These are phyloP conservation scores for Aspergillus hancockii DNA, from an alignment of 495 filamentous ascomycete genomes.

Conservation along the genomic window DNA sequence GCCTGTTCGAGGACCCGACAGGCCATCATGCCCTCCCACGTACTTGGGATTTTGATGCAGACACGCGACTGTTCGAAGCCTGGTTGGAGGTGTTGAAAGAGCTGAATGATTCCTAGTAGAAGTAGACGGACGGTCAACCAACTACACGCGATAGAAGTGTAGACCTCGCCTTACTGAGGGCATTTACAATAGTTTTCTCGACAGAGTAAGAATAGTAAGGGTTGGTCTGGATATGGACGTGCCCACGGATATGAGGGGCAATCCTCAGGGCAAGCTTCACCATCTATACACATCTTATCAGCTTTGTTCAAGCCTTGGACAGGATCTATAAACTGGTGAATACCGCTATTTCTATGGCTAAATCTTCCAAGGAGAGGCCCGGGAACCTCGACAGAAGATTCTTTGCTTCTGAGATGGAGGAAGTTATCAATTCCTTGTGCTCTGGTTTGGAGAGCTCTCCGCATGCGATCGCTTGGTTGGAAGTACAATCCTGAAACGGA, in stretches of 20 bases:
- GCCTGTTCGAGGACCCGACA: constrained; percentile 55
- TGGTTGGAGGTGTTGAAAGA: constrained; percentile 51
- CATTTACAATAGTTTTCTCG: constrained; percentile 55
- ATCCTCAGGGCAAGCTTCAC: constrained; percentile 55
- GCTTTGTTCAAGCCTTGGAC: background rate
- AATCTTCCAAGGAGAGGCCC: constrained; percentile 43
- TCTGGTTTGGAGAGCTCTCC: constrained; percentile 56
- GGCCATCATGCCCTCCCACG: constrained; percentile 65
- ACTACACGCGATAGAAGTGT: background rate
- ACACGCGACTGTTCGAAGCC: constrained; percentile 50
- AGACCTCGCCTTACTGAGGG: constrained; percentile 44
- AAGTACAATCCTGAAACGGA: constrained; percentile 66
- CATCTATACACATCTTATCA: constrained; percentile 34
- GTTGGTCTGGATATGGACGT: constrained; percentile 63
- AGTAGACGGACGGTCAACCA: background rate
- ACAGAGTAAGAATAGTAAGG: constrained; percentile 56
- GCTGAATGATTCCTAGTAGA: constrained; percentile 45
- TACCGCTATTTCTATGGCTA: constrained; percentile 59
- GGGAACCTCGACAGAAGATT: constrained; percentile 34
- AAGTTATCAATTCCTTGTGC: constrained; percentile 43
- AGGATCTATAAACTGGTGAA: background rate
- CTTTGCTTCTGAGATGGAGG: constrained; percentile 45
- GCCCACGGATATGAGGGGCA: constrained; percentile 51
- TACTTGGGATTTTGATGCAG: constrained; percentile 64
- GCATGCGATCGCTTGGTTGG: constrained; percentile 67